A percentile compares a stretch with the other conserved stretches of the same genome.
Evolutionary conservation across 352 stramenopile genomes (phyloP).

Genomic region (Globisporangium alternatum): DNA sequence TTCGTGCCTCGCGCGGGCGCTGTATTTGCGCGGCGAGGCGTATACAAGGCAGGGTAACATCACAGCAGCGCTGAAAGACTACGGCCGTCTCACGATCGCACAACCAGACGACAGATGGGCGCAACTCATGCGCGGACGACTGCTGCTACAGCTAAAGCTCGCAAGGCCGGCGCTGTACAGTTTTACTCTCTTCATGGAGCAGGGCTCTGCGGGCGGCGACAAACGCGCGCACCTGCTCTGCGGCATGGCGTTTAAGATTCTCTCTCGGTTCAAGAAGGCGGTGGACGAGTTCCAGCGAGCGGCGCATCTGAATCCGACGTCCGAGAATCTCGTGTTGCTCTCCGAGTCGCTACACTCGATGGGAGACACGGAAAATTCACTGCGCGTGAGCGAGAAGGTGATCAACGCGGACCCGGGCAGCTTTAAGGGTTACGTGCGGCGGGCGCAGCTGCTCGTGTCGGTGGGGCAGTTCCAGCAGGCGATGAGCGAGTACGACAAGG

Average conservation of each 20-base stretch:
- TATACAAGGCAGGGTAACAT: slow-evolving; percentile 62
- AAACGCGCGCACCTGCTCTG: slow-evolving; percentile 53
- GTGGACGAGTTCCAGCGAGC: slow-evolving; percentile 64
- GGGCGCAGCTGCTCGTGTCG: slow-evolving; percentile 62
- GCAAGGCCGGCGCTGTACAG: slow-evolving; percentile 61
- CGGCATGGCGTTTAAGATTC: slow-evolving; percentile 64
- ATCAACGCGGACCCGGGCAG: slow-evolving; percentile 56
- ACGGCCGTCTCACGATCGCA: slow-evolving; percentile 53
- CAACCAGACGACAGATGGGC: slow-evolving; percentile 64
- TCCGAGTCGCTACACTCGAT: slow-evolving; percentile 79
- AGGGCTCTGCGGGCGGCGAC: slow-evolving; percentile 26
- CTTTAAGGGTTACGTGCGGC: slow-evolving; percentile 61
- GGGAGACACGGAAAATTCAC: slow-evolving; percentile 75
- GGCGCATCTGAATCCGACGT: slow-evolving; percentile 53
- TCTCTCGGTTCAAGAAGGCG: slow-evolving; percentile 61
- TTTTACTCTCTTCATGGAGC: slow-evolving; percentile 73
- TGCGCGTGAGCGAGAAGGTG: slow-evolving; percentile 69
- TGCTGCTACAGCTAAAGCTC: slow-evolving; percentile 59
- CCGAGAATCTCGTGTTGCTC: slow-evolving; percentile 72
- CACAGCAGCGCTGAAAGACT: slow-evolving; percentile 51
- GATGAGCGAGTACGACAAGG: slow-evolving; percentile 65
- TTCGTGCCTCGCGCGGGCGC: slow-evolving; percentile 46
- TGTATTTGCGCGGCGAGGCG: slow-evolving; percentile 69
- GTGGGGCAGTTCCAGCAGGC: slow-evolving; percentile 40
- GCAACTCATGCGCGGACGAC: slow-evolving; percentile 48